Conservation (phyloP, 768 basidiomycete genomes). For the Astraeus odoratus region DNA sequence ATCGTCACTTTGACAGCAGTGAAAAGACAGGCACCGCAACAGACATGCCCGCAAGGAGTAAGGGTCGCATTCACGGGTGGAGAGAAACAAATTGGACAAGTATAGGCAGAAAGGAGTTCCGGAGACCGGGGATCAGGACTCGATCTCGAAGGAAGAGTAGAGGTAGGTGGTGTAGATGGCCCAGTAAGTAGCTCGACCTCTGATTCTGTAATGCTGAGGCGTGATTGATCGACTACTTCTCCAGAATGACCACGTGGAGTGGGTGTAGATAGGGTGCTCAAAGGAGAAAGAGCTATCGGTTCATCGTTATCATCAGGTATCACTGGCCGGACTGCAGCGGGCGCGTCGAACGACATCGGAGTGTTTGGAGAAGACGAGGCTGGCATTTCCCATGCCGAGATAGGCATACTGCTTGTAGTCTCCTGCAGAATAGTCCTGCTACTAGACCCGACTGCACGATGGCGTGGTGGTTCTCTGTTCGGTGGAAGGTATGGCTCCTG, state of each 20-base stretch:
- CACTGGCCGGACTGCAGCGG: too few relatives aligned
- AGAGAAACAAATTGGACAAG: slow-evolving; percentile 76
- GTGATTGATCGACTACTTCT: not conserved
- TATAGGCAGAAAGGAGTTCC: slow-evolving; percentile 50
- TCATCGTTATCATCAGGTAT: too few relatives aligned
- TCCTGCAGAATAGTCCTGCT: not conserved
- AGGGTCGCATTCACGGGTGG: slow-evolving; percentile 69
- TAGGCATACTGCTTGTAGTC: slow-evolving; percentile 1
- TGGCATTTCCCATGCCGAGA: slow-evolving; percentile 20
- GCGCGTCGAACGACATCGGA: not conserved
- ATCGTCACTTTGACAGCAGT: slow-evolving; percentile 60
- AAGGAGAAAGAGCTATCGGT: too few relatives aligned
- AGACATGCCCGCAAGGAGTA: slow-evolving; percentile 76
- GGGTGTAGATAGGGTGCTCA: too few relatives aligned
- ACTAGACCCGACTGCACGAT: too few relatives aligned
- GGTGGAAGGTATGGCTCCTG: too few relatives aligned
- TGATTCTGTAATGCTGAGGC: not conserved
- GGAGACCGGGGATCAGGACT: slow-evolving; percentile 1
- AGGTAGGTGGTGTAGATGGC: too few relatives aligned
- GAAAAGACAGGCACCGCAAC: slow-evolving; percentile 72
- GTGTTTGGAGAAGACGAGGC: slow-evolving; percentile 3
- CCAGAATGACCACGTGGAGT: too few relatives aligned
- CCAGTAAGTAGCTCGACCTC: too few relatives aligned
- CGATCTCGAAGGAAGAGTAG: slow-evolving; percentile 1
- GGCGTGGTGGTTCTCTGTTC: too few relatives aligned